Conservation (phyloP, 1,139 yeast species). For the Pichia inconspicua region DNA sequence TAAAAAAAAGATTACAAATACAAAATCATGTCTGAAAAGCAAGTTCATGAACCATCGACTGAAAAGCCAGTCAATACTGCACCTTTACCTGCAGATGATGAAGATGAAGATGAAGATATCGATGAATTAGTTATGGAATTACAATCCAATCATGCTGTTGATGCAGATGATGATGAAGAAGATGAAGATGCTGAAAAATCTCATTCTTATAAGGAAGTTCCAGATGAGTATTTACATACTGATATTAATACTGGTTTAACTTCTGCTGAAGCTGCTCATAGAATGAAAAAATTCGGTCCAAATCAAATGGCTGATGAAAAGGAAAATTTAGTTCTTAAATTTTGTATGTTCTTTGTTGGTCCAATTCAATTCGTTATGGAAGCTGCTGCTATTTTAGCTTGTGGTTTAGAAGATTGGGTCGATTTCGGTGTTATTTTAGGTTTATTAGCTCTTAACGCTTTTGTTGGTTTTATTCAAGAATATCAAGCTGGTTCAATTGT, state of each 20-base stretch:
- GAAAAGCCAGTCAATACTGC: conserved; percentile 13
- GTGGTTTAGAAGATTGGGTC: conserved; percentile 98
- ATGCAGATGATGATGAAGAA: conserved; percentile 34
- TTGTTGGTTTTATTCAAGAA: conserved; percentile 95
- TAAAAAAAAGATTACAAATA: not conserved
- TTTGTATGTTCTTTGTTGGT: conserved; percentile 90
- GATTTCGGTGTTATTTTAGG: conserved; percentile 98
- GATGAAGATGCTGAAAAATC: conserved; percentile 46
- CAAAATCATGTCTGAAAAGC: conserved; percentile 13
- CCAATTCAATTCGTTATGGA: conserved; percentile 99
- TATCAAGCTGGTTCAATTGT: conserved; percentile 96
- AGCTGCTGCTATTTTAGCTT: conserved; percentile 95
- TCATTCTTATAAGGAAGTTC: conserved; percentile 55
- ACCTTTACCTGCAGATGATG: conserved; percentile 6
- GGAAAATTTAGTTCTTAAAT: conserved; percentile 77
- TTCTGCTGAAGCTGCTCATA: conserved; percentile 70
- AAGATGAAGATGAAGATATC: conserved; percentile 35
- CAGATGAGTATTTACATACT: conserved; percentile 84
- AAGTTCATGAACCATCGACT: conserved; percentile 13
- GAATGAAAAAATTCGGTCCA: conserved; percentile 90
- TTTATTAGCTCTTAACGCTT: conserved; percentile 78
- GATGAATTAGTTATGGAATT: conserved; percentile 84
- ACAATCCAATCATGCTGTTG: conserved; percentile 52
- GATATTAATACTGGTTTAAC: conserved; percentile 77
- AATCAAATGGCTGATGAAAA: conserved; percentile 94